phyloP scores from a whole-genome alignment of 192 early-diverging fungal genomes.

The Funneliformis mosseae region DNA sequence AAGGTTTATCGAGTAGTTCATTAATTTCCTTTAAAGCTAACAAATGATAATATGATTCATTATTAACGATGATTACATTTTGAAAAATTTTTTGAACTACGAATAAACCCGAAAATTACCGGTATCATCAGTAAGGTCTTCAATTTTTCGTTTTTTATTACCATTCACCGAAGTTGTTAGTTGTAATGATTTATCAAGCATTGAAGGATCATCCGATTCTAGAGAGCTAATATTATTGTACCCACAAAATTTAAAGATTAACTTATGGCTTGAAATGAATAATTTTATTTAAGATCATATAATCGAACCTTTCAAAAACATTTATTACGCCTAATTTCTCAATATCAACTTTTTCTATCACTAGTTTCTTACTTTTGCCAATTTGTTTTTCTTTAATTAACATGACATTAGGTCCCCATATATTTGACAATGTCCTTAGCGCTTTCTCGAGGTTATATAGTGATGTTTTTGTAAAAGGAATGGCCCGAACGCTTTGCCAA shows the following conservation, averaged over 20 bases:
- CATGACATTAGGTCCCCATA: conserved; percentile 32
- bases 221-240: not conserved
- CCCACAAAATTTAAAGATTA: not conserved
- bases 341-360: conserved; percentile 23
- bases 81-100: not conserved
- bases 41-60: conserved; percentile 14
- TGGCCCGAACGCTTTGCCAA: not conserved
- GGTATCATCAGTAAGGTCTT: not conserved
- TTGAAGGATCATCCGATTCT: not conserved
- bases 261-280: not conserved
- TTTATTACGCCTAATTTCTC: conserved; percentile 16
- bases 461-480: conserved; percentile 19
- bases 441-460: conserved; percentile 29
- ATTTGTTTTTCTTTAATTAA: conserved; percentile 25
- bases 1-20: conserved; percentile 35
- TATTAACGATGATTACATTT: conserved; percentile 4
- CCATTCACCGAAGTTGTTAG: not conserved
- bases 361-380: conserved; percentile 1
- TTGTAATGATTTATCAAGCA: conserved; percentile 4
- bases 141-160: conserved; percentile 30
- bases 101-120: not conserved
- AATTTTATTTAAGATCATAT: not conserved
- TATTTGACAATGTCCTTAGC: conserved; percentile 20
- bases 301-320: conserved; percentile 26
- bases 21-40: conserved; percentile 36